Percentiles rank a stretch among this genome's conserved stretches.
Conservation (phyloP, 345 rosid genomes). For the Boechera retrofracta region DNA sequence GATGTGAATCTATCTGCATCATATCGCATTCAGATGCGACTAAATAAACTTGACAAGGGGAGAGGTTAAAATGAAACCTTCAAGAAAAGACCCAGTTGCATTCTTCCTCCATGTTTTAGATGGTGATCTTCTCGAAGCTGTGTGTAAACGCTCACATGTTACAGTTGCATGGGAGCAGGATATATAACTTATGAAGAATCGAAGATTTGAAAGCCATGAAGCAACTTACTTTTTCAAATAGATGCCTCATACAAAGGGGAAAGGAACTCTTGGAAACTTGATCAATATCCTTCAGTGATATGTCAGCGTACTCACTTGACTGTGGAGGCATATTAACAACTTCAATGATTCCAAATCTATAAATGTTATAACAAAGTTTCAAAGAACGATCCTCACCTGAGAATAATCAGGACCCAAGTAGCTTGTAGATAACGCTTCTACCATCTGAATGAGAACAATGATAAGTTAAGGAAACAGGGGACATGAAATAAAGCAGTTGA, state of each 20-base stretch:
- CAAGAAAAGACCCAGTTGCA: slow-evolving; percentile 93
- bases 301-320: slow-evolving; percentile 74
- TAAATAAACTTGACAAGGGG: slow-evolving; percentile 25
- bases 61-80: slow-evolving; percentile 59
- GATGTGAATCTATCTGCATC: slow-evolving; percentile 15
- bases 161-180: slow-evolving; percentile 11
- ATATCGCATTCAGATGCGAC: slow-evolving; percentile 13
- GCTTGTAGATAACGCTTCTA: slow-evolving; percentile 76
- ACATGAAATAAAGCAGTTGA: slow-evolving; percentile 2
- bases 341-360: slow-evolving; percentile 25
- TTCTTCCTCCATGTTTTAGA: slow-evolving; percentile 95
- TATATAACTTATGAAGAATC: slow-evolving; percentile 10
- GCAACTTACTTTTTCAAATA: slow-evolving; percentile 75
- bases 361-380: slow-evolving; percentile 21
- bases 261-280: slow-evolving; percentile 77
- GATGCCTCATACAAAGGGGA: slow-evolving; percentile 92
- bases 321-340: slow-evolving; percentile 47
- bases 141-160: slow-evolving; percentile 27
- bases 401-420: slow-evolving; percentile 93
- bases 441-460: slow-evolving; percentile 58
- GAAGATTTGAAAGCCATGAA: background rate
- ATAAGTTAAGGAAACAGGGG: background rate
- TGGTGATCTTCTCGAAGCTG: slow-evolving; percentile 97
- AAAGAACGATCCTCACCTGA: slow-evolving; percentile 56
- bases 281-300: slow-evolving; percentile 84